A percentile compares a stretch with the other conserved stretches of the same genome.
Evolutionary conservation across 345 rosid species (phyloP).

Genomic region (Citrus trifoliata): DNA sequence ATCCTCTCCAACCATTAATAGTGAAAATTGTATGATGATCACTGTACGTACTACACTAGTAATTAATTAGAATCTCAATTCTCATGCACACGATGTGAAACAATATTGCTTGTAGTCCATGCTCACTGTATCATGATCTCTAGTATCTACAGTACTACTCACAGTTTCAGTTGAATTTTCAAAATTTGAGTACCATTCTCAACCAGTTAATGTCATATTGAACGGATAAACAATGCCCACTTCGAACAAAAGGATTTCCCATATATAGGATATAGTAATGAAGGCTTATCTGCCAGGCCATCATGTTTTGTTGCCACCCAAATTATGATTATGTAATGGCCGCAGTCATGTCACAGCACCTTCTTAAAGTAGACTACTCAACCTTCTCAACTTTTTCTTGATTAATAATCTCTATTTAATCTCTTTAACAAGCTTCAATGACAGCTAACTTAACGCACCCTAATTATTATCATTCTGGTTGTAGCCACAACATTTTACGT

Average conservation of each 20-base stretch:
- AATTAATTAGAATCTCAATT: no score
- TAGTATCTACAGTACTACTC: no score
- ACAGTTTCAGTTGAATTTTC: background rate
- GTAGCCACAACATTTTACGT: background rate
- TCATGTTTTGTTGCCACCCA: constrained; percentile 16
- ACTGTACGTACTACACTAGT: no score
- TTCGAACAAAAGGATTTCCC: background rate
- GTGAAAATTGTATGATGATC: no score
- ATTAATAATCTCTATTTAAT: background rate
- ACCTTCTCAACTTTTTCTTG: constrained; percentile 12
- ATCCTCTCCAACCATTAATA: background rate
- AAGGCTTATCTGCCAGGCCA: background rate
- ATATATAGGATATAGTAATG: background rate
- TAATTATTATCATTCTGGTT: background rate
- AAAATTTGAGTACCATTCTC: background rate
- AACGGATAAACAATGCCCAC: background rate
- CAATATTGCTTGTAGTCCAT: background rate
- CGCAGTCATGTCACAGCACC: constrained; percentile 35
- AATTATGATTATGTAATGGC: constrained; percentile 11
- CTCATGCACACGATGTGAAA: no score
- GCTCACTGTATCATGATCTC: background rate
- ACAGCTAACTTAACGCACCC: constrained; percentile 1
- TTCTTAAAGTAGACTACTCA: constrained; percentile 29
- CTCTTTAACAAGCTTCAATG: constrained; percentile 8
- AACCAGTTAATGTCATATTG: background rate